A percentile compares a stretch with the other conserved stretches of the same genome.
These are phyloP conservation scores for Azolla pinnata DNA, from an alignment of 75 land plant species.

Conservation along the genomic window DNA sequence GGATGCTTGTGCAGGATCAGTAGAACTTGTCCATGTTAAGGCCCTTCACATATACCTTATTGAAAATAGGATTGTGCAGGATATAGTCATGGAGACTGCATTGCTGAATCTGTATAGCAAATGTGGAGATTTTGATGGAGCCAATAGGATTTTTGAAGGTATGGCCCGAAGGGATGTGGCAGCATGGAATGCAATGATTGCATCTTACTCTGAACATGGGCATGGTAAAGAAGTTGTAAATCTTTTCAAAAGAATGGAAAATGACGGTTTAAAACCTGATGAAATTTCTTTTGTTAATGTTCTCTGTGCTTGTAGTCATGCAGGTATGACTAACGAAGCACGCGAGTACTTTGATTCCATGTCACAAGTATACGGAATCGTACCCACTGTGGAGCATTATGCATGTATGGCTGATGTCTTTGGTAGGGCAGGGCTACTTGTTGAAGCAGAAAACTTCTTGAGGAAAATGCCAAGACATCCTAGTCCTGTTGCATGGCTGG, in stretches of 20 bases:
- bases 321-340: constrained; percentile 1
- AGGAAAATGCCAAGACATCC: constrained; percentile 1
- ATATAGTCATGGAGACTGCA: constrained; percentile 16
- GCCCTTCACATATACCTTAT: constrained; percentile 24
- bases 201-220: neutral
- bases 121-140: constrained; percentile 24
- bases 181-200: constrained; percentile 7
- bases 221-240: constrained; percentile 1
- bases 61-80: constrained; percentile 18
- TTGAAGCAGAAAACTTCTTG: constrained; percentile 2
- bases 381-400: constrained; percentile 4
- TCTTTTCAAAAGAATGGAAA: neutral
- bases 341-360: constrained; percentile 3
- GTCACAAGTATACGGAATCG: neutral
- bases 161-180: constrained; percentile 20
- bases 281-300: neutral
- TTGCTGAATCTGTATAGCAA: constrained; percentile 37
- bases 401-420: constrained; percentile 4
- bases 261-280: neutral
- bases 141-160: constrained; percentile 15
- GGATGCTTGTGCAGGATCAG: constrained; percentile 21
- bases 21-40: constrained; percentile 26
- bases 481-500: constrained; percentile 1
- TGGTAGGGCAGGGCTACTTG: constrained; percentile 6
- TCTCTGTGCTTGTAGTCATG: constrained; percentile 3